phyloP scores from a whole-genome alignment of 1,139 yeast genomes.

The Blastobotrys capitulatus region DNA sequence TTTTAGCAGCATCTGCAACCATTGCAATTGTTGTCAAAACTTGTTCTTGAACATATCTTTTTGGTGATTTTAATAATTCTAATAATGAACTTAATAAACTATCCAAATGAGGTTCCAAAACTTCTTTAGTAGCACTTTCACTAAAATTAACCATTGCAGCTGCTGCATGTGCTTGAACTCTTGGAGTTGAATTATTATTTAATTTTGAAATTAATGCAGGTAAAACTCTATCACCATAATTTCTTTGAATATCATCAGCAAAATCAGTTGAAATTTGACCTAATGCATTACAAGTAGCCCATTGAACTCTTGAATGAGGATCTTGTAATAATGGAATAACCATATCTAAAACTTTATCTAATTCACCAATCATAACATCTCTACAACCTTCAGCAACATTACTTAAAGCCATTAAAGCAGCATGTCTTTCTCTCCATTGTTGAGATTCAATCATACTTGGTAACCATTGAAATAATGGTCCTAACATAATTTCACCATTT shows the following conservation, averaged over 20 bases:
- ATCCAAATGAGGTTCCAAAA: conserved; percentile 86
- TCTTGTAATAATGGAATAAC: conserved; percentile 78
- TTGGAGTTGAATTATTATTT: conserved; percentile 63
- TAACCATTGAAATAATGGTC: conserved; percentile 77
- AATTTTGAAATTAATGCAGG: conserved; percentile 86
- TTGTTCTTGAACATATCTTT: conserved; percentile 93
- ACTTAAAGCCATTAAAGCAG: conserved; percentile 93
- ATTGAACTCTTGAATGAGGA: conserved; percentile 89
- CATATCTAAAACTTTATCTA: conserved; percentile 75
- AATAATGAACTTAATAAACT: conserved; percentile 67
- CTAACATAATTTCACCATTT: conserved; percentile 78
- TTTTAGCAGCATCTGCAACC: conserved; percentile 97
- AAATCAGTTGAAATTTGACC: conserved; percentile 99
- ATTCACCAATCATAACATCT: conserved; percentile 77
- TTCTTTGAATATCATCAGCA: conserved; percentile 80
- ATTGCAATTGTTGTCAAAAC: conserved; percentile 94
- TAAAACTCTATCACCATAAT: conserved; percentile 69
- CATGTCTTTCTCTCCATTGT: conserved; percentile 94
- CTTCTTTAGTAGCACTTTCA: conserved; percentile 84
- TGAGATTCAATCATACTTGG: conserved; percentile 74
- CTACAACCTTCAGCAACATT: conserved; percentile 98
- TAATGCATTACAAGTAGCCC: conserved; percentile 93
- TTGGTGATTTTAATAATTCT: conserved; percentile 73
- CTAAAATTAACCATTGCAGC: conserved; percentile 95
- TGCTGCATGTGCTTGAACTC: conserved; percentile 98